phyloP scores from a whole-genome alignment of 352 stramenopile species.

The Halophytophthora batemanensis region DNA sequence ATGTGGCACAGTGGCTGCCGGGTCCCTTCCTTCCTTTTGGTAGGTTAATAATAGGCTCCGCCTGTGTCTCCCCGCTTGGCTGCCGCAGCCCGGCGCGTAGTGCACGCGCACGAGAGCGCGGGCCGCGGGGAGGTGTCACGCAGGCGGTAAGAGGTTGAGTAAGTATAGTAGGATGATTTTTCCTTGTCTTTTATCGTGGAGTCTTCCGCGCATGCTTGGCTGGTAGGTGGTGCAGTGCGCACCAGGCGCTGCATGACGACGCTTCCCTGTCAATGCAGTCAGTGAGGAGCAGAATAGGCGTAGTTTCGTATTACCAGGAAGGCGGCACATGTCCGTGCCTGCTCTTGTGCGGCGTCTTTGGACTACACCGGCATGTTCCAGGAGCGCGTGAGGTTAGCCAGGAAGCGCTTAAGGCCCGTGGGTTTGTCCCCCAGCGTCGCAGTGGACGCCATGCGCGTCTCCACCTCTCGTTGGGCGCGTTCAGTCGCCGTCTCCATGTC shows the following conservation, averaged over 20 bases:
- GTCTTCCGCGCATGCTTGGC: too few species aligned
- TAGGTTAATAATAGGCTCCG: not conserved
- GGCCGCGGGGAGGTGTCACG: too few species aligned
- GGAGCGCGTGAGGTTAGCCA: slow-evolving; percentile 21
- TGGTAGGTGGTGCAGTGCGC: too few species aligned
- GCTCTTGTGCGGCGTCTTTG: not conserved
- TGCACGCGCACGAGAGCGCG: too few species aligned
- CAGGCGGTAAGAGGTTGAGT: too few species aligned
- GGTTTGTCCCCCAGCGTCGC: not conserved
- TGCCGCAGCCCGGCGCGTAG: too few species aligned
- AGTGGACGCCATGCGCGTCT: slow-evolving; percentile 11
- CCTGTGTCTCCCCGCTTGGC: too few species aligned
- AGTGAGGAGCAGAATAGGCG: not conserved
- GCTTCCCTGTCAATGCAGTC: too few species aligned
- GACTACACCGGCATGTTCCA: slow-evolving; percentile 36
- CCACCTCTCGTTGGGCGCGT: slow-evolving; percentile 9
- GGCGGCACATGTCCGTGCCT: not conserved
- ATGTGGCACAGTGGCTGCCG: not conserved
- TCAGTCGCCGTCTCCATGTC: slow-evolving; percentile 25
- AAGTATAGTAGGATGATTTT: too few species aligned
- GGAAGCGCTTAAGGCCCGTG: slow-evolving; percentile 10
- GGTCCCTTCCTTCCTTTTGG: not conserved
- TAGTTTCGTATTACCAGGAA: slow-evolving; percentile 8
- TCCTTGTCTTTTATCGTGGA: too few species aligned
- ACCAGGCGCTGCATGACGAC: too few species aligned